Evolutionary conservation across 179 eudicot species (phyloP).

Genomic region (Silene vulgaris): DNA sequence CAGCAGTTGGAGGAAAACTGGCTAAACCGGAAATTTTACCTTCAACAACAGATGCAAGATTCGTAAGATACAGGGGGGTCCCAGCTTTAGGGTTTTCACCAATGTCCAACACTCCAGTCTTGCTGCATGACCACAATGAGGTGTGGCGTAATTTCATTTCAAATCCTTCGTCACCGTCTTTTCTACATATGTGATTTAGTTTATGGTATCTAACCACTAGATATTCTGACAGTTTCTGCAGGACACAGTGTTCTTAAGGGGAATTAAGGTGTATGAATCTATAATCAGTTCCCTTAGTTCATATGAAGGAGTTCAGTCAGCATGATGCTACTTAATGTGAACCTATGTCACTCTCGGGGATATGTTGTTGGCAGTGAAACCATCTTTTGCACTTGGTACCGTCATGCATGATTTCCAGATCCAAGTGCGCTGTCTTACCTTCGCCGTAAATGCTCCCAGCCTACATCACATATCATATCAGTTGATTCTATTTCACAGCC

Average conservation of each 20-base stretch:
- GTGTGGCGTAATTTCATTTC: slow-evolving; percentile 23
- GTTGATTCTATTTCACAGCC: not conserved
- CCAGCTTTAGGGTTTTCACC: slow-evolving; percentile 73
- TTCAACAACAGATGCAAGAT: slow-evolving; percentile 90
- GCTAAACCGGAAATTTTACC: slow-evolving; percentile 81
- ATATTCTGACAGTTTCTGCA: slow-evolving; percentile 52
- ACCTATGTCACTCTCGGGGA: not conserved
- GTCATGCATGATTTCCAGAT: not conserved
- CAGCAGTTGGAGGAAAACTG: slow-evolving; percentile 66
- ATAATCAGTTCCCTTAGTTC: slow-evolving; percentile 71
- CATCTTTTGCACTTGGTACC: not conserved
- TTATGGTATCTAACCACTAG: not conserved
- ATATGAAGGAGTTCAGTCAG: slow-evolving; percentile 33
- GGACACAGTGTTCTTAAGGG: slow-evolving; percentile 62
- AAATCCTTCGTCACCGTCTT: not conserved
- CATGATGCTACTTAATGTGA: not conserved
- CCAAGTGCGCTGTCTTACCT: not conserved
- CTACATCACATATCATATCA: not conserved
- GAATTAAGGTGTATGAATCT: slow-evolving; percentile 70
- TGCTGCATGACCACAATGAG: slow-evolving; percentile 87
- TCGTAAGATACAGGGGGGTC: slow-evolving; percentile 55
- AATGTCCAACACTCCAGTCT: slow-evolving; percentile 70
- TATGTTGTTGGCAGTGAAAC: not conserved
- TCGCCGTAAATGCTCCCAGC: slow-evolving; percentile 7
- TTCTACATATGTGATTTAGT: not conserved